These are phyloP conservation scores for Ajuga reptans DNA, from an alignment of 305 asterid genomes.

Conservation along the genomic window DNA sequence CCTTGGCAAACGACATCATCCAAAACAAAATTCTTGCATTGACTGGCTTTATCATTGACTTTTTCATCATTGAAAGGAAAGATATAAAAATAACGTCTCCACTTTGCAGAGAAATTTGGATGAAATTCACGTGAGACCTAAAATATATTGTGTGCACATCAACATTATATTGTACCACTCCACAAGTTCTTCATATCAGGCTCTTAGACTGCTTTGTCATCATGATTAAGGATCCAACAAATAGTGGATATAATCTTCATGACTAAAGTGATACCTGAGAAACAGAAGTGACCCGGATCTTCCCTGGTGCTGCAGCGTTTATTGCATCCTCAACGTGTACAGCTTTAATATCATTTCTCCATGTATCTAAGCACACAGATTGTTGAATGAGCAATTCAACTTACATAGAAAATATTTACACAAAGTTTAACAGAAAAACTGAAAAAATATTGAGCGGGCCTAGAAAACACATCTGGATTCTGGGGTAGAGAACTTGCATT, in stretches of 20 bases:
- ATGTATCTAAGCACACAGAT: constrained; percentile 54
- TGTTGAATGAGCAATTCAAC: constrained; percentile 12
- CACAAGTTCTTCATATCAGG: constrained; percentile 5
- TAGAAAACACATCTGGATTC: background rate
- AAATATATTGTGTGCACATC: constrained; percentile 11
- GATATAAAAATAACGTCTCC: constrained; percentile 87
- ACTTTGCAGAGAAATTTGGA: constrained; percentile 94
- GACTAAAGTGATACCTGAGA: constrained; percentile 48
- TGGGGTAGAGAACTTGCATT: background rate
- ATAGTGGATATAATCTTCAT: constrained; percentile 2
- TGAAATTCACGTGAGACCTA: constrained; percentile 86
- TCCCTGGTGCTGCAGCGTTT: constrained; percentile 59
- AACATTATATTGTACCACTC: constrained; percentile 6
- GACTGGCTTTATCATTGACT: constrained; percentile 25
- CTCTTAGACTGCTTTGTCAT: constrained; percentile 1
- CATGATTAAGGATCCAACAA: constrained; percentile 5
- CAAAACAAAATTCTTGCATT: constrained; percentile 23
- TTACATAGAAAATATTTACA: constrained; percentile 4
- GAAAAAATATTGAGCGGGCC: background rate
- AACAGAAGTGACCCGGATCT: constrained; percentile 56
- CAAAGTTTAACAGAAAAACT: background rate
- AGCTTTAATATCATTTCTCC: constrained; percentile 74
- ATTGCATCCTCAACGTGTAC: constrained; percentile 54
- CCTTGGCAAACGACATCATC: constrained; percentile 26
- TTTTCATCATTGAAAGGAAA: constrained; percentile 57